A percentile compares a stretch with the other conserved stretches of the same genome.
Evolutionary conservation across 164 flowering plant genomes (phyloP).

Genomic region (Magnolia changhungtana): DNA sequence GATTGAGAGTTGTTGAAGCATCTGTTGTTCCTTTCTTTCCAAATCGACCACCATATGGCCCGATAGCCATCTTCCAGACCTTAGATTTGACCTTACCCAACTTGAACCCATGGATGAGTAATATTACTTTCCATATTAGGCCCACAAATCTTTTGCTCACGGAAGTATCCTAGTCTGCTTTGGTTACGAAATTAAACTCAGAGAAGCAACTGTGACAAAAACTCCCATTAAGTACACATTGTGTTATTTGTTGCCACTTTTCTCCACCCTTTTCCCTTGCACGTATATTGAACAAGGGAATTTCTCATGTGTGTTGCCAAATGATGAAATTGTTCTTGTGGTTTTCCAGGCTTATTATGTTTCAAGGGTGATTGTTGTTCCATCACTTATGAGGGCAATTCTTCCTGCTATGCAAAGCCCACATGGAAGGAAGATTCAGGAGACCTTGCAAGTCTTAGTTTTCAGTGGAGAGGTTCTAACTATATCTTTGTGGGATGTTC

Average conservation of each 20-base stretch:
- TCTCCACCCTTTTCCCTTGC: background rate
- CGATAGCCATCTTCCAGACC: too few relatives aligned
- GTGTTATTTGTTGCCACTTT: background rate
- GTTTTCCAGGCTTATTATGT: slow-evolving; percentile 59
- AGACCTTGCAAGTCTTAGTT: slow-evolving; percentile 55
- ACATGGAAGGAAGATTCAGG: slow-evolving; percentile 15
- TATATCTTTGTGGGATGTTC: slow-evolving; percentile 51
- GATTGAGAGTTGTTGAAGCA: too few relatives aligned
- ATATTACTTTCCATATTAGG: background rate
- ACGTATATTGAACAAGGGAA: background rate
- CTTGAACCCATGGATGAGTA: background rate
- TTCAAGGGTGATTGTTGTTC: slow-evolving; percentile 71
- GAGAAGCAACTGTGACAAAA: too few relatives aligned
- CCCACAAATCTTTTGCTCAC: background rate
- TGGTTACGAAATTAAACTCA: too few relatives aligned
- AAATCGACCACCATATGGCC: too few relatives aligned
- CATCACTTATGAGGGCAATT: slow-evolving; percentile 66
- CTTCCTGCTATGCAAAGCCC: slow-evolving; percentile 54
- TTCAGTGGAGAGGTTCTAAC: slow-evolving; percentile 85
- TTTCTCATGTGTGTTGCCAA: background rate
- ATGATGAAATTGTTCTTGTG: background rate
- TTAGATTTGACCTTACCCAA: too few relatives aligned
- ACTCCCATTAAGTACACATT: background rate
- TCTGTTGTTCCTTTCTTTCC: too few relatives aligned
- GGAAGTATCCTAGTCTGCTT: too few relatives aligned